Base-by-base conservation (phyloP, 352 stramenopile genomes). In the Thalassiosira delicatula region DNA sequence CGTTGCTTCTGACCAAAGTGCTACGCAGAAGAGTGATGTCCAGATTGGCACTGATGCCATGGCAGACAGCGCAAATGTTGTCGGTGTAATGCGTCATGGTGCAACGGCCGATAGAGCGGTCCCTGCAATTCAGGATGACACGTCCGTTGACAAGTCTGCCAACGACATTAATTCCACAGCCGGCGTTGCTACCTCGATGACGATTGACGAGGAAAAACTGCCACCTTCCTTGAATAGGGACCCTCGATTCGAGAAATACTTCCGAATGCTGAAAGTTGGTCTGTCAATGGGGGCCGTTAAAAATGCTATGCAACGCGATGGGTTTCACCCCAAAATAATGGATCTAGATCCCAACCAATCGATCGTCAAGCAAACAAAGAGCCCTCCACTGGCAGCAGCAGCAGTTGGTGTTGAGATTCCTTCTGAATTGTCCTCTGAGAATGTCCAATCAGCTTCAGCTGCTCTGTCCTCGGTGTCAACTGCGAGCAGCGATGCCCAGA, bases 221-320 rank as follows among this genome's bases (percentile, higher is more conserved):
- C 78, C 73, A 12, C 49, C 68, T 37, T 68, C 83, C 7, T 49
- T 93, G 27, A 92, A 91, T 46, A 84, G 94, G 49, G 84, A 95
- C 60, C 83, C 83, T 11, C 77, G 79, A 25, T 95, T 92, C 65
- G 61, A 82, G 14, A 92, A 90, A 37, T 93, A 93, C 51, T 93
- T 92, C 68, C 92, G 87, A 61, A 94, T 95, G 91, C 25, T 91
- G 7, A 83, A 78, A 57, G 90, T 93, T 65, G 84, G 89, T 7
- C 70, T 95, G 7, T 90, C 89, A 0, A 57, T 91, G 0, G 95
- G 95, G 74, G 95, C 97, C 69, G 95, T 98, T 9, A 96, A 98
- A 85, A 92, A 97, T 87, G 97, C 97, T 67, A 94, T 98, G 88
- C 88, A 78, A 25, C 91, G 95, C 30, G 95, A 95, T 72, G 89